Evolutionary conservation across 495 filamentous ascomycete species (phyloP), one percentile per base, ranked within the genome.

Genomic region (Chaetomium tenue): DNA sequence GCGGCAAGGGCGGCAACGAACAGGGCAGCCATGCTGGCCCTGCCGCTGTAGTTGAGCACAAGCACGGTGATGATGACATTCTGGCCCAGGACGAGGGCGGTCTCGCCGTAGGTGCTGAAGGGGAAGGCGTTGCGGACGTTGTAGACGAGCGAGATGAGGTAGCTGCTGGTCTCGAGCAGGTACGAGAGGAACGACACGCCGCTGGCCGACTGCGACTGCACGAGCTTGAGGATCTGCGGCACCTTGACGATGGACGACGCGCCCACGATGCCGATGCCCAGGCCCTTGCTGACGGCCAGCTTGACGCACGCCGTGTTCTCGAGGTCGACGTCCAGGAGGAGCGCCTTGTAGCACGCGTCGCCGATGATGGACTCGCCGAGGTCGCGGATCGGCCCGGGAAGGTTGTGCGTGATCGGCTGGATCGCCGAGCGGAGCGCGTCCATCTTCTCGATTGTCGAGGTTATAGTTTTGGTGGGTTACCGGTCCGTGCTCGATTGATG

Each of bases 21-120:
- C 26, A 86, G 74, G 0, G 88, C 92, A 0, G 90, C 88, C 12
- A 84, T 74, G 51, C 70, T 73, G 0, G 71, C 75, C 67, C 83
- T 82, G 15, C 88, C 90, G 58, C 84, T 83, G 73, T 89, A 97
- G 64, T 87, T 86, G 77, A 98, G 76, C 58, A 98, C 91, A 68
- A 97, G 74, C 42, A 89, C 84, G 9, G 88, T 84, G 71, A 98
- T 93, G 55, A 91, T 86, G 28, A 96, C 84, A 81, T 98, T 95
- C 79, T 98, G 94, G 50, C 87, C 86, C 16, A 92, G 83, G 65
- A 98, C 95, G 69, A 98, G 80, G 42, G 90, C 91, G 47, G 91
- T 91, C 83, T 98, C 94, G 72, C 94, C 94, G 71, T 89, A 98
- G 20, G 94, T 98, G 81, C 89, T 93, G 77, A 98, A 94, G 18